Conservation (phyloP, 768 basidiomycete genomes). For the Chlorophyllum brunneum region DNA sequence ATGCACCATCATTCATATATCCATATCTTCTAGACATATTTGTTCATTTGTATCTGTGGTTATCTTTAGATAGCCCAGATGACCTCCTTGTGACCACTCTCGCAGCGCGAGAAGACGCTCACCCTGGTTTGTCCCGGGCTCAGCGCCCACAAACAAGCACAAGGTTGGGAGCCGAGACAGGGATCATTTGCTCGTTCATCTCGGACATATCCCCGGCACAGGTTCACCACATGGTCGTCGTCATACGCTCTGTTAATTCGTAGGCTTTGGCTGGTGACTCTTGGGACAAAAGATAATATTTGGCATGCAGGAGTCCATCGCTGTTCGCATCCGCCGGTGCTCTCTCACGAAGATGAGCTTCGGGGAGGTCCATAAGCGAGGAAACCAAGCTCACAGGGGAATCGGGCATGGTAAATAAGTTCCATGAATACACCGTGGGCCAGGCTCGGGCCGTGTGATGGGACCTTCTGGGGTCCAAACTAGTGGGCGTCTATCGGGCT, state of each 20-base stretch:
- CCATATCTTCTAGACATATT: neutral
- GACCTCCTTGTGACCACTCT: neutral
- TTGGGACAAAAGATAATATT: too few species aligned
- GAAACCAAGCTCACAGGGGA: conserved; percentile 6
- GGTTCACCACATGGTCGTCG: too few species aligned
- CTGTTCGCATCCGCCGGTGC: too few species aligned
- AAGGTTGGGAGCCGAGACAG: too few species aligned
- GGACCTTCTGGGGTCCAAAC: conserved; percentile 1
- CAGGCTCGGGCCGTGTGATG: conserved; percentile 5
- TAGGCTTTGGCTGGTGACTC: too few species aligned
- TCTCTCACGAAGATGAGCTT: too few species aligned
- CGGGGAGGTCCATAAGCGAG: too few species aligned
- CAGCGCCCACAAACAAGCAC: neutral
- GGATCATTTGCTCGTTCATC: too few species aligned
- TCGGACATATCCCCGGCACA: too few species aligned
- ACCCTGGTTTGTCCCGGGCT: neutral
- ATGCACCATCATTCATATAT: neutral
- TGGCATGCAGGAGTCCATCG: too few species aligned
- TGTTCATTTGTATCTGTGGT: neutral
- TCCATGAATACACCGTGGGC: neutral
- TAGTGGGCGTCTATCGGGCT: conserved; percentile 4
- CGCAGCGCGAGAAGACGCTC: neutral
- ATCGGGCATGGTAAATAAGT: neutral
- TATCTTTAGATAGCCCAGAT: conserved; percentile 1
- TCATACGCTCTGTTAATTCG: too few species aligned